These are phyloP conservation scores for Pholiota molesta DNA, from an alignment of 768 basidiomycete genomes.

Conservation along the genomic window DNA sequence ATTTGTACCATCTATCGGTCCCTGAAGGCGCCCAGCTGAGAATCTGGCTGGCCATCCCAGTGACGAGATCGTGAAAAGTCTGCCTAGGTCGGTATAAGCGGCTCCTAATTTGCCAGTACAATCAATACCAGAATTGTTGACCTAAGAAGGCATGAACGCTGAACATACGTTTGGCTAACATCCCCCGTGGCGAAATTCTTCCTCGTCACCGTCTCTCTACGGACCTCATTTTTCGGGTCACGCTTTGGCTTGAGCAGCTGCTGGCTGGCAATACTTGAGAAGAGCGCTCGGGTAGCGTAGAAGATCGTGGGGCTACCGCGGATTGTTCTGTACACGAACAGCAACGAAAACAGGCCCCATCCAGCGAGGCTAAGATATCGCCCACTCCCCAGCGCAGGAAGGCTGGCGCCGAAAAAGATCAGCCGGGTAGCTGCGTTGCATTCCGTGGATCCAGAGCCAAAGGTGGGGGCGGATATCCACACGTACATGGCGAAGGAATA, in stretches of 20 bases:
- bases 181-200: conserved; percentile 23
- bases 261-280: conserved; percentile 21
- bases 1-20: conserved; percentile 22
- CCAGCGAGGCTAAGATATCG: conserved; percentile 22
- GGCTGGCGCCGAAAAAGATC: conserved; percentile 30
- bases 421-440: conserved; percentile 26
- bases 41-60: conserved; percentile 26
- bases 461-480: conserved; percentile 26
- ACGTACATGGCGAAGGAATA: conserved; percentile 30
- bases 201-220: conserved; percentile 18
- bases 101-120: conserved; percentile 10
- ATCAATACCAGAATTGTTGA: too few relatives aligned
- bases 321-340: conserved; percentile 23
- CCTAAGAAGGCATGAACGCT: too few relatives aligned
- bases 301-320: conserved; percentile 21
- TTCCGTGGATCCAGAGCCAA: conserved; percentile 21
- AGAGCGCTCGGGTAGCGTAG: conserved; percentile 21
- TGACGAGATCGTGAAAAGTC: conserved; percentile 27
- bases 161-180: conserved; percentile 16
- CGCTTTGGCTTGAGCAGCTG: conserved; percentile 23
- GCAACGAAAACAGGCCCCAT: conserved; percentile 23
- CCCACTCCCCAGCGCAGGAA: conserved; percentile 26
- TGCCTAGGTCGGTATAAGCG: conserved; percentile 25
- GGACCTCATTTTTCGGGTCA: conserved; percentile 23
- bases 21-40: conserved; percentile 25